Percentiles rank a stretch among this genome's conserved stretches.
Conservation (phyloP, 192 early-diverging fungal genomes). For the Dissophora globulifera region DNA sequence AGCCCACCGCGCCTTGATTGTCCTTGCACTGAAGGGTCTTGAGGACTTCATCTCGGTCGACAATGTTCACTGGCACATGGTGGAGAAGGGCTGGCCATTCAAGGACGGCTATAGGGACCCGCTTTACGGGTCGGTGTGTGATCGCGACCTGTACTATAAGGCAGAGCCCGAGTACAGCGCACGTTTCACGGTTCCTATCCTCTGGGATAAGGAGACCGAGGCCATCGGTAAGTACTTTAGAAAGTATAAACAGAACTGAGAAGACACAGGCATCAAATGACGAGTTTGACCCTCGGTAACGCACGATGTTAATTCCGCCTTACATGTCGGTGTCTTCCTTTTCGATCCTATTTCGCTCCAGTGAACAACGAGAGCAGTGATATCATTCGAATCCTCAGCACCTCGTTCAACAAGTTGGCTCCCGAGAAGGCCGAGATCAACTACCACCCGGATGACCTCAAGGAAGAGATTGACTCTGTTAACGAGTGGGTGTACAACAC, state of each 20-base stretch:
- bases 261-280: too few relatives aligned
- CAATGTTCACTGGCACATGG: slow-evolving; percentile 86
- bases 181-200: slow-evolving; percentile 93
- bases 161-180: slow-evolving; percentile 79
- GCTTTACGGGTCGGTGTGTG: slow-evolving; percentile 76
- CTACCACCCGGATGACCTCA: slow-evolving; percentile 85
- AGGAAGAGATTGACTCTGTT: slow-evolving; percentile 80
- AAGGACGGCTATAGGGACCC: slow-evolving; percentile 77
- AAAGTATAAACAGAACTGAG: too few relatives aligned
- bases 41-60: slow-evolving; percentile 84
- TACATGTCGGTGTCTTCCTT: not conserved
- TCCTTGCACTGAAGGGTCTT: slow-evolving; percentile 89
- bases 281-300: too few relatives aligned
- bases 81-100: slow-evolving; percentile 86
- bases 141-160: slow-evolving; percentile 94
- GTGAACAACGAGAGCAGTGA: slow-evolving; percentile 97
- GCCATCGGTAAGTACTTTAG: slow-evolving; percentile 80
- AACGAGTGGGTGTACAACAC: slow-evolving; percentile 95
- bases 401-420: slow-evolving; percentile 82
- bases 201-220: slow-evolving; percentile 94
- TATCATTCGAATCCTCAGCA: slow-evolving; percentile 96
- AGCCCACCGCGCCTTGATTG: slow-evolving; percentile 91
- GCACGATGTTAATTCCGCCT: not conserved
- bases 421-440: slow-evolving; percentile 70
- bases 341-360: slow-evolving; percentile 1